These are phyloP conservation scores for Exophiala sp. DNA, from an alignment of 2,329 filamentous ascomycete genomes.

Conservation along the genomic window DNA sequence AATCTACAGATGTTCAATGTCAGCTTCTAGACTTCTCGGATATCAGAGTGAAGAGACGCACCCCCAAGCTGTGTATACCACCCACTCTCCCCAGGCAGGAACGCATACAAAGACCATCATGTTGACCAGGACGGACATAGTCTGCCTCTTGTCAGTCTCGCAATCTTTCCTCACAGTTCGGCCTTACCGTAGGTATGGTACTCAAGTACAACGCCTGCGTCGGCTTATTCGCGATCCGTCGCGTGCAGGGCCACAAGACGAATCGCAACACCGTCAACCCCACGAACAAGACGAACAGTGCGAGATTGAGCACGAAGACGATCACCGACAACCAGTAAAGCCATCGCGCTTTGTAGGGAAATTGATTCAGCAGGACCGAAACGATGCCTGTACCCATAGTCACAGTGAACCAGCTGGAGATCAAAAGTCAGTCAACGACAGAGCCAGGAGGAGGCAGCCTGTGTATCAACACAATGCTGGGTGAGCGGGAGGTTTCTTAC, in stretches of 20 bases:
- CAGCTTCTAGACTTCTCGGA: background rate
- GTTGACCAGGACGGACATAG: constrained; percentile 63
- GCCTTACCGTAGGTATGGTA: constrained; percentile 59
- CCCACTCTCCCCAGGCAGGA: constrained; percentile 56
- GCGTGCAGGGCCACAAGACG: constrained; percentile 55
- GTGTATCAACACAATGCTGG: background rate
- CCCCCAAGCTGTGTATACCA: constrained; percentile 53
- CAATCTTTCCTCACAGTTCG: no score
- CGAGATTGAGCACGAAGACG: constrained; percentile 60
- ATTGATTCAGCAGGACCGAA: constrained; percentile 57
- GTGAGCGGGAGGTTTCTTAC: constrained; percentile 1
- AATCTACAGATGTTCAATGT: constrained; percentile 28
- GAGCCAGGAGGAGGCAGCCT: no score
- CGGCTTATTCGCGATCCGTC: constrained; percentile 58
- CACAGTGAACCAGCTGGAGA: constrained; percentile 49
- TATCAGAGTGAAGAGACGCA: background rate
- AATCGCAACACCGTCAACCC: constrained; percentile 32
- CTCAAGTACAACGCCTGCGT: constrained; percentile 65
- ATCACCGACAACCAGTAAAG: constrained; percentile 57
- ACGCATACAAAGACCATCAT: constrained; percentile 62
- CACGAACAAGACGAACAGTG: constrained; percentile 47
- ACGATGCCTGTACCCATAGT: constrained; percentile 68
- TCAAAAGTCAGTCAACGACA: background rate
- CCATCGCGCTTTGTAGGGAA: constrained; percentile 59
- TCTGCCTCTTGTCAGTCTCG: constrained; percentile 1